Evolutionary conservation across 129 eudicot species (phyloP).

Genomic region (Pulicaria dysenterica): DNA sequence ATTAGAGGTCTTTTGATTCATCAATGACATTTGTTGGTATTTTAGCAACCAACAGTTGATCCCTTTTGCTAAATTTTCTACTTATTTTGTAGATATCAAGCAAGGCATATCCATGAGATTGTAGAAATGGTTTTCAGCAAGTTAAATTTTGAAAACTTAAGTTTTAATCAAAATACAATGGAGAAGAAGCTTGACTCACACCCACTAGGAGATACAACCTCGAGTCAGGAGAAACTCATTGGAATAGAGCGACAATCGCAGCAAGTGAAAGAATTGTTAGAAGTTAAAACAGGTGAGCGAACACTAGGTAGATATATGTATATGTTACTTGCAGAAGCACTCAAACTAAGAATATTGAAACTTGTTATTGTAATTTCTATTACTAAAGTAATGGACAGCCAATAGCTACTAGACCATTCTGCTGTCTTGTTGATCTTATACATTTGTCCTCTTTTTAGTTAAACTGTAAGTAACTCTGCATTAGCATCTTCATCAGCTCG

Average conservation of each 20-base stretch:
- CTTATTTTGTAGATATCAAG: slow-evolving; percentile 17
- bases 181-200: background rate
- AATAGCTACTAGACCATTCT: background rate
- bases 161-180: background rate
- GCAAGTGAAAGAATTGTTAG: slow-evolving; percentile 19
- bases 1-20: background rate
- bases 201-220: background rate
- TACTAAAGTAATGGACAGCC: background rate
- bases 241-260: slow-evolving; percentile 11
- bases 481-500: slow-evolving; percentile 1
- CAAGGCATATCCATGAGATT: slow-evolving; percentile 8
- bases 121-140: slow-evolving; percentile 18
- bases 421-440: background rate
- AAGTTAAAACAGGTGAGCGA: background rate
- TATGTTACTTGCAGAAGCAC: background rate
- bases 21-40: background rate
- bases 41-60: background rate
- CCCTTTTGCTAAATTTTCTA: background rate
- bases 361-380: background rate
- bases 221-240: background rate
- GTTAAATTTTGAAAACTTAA: background rate
- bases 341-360: background rate
- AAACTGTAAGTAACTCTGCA: slow-evolving; percentile 5
- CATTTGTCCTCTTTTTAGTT: background rate
- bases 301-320: background rate